Conservation (phyloP, 345 rosid genomes). For the Mangifera indica region DNA sequence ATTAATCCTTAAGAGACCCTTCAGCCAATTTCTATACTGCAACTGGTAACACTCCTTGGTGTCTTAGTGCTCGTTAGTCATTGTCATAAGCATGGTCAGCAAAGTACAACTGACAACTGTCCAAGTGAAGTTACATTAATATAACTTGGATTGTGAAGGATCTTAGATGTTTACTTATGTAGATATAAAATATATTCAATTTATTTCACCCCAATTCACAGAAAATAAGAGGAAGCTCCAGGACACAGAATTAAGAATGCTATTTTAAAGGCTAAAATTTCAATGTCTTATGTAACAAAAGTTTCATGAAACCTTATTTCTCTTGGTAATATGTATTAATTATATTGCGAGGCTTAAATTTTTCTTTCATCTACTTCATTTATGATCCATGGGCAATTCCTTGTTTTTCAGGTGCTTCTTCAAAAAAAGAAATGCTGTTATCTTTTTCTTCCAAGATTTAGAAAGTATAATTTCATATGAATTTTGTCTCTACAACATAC, state of each 20-base stretch:
- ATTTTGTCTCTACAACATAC: neutral
- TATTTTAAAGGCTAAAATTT: neutral
- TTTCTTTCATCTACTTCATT: neutral
- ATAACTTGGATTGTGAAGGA: neutral
- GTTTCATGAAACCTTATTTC: neutral
- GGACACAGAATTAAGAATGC: neutral
- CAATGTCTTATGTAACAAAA: neutral
- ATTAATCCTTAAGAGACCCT: neutral
- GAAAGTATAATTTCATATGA: neutral
- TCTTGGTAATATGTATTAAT: neutral
- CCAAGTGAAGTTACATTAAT: neutral
- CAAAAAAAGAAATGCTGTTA: neutral
- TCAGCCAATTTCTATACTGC: neutral
- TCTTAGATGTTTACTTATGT: neutral
- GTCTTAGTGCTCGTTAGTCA: neutral
- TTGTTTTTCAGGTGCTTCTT: neutral
- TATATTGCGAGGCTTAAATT: neutral
- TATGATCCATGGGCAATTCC: neutral
- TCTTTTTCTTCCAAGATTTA: neutral
- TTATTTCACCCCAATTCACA: neutral
- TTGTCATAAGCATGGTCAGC: neutral
- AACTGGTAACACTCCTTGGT: neutral
- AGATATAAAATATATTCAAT: neutral
- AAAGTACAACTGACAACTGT: neutral
- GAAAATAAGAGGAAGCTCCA: neutral